phyloP scores from a whole-genome alignment of 1,284 basidiomycete genomes.

The Ustilago curta region DNA sequence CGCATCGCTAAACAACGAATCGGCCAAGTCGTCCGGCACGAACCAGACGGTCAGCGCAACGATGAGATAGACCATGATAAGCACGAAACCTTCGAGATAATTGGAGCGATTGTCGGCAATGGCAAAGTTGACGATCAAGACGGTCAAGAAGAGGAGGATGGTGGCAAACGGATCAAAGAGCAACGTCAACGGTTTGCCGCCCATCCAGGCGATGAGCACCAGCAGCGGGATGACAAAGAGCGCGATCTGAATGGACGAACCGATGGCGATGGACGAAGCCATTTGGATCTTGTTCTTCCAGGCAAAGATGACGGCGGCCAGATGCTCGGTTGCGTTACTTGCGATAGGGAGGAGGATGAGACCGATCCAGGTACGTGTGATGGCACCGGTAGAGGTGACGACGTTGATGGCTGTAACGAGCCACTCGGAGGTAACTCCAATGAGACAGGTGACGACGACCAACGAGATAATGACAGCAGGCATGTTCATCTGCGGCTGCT shows the following conservation, averaged over 20 bases:
- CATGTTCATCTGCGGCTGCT: slow-evolving; percentile 59
- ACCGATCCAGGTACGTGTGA: slow-evolving; percentile 59
- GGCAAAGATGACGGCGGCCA: slow-evolving; percentile 58
- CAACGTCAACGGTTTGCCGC: slow-evolving; percentile 54
- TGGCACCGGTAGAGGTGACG: slow-evolving; percentile 41
- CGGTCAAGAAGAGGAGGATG: slow-evolving; percentile 58
- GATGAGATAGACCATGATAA: slow-evolving; percentile 60
- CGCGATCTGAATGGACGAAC: slow-evolving; percentile 62
- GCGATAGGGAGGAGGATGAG: slow-evolving; percentile 60
- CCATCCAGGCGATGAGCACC: slow-evolving; percentile 63
- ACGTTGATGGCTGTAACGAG: slow-evolving; percentile 58
- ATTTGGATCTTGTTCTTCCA: slow-evolving; percentile 65
- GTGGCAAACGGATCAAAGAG: slow-evolving; percentile 63
- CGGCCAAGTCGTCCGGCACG: slow-evolving; percentile 46
- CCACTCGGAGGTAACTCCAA: slow-evolving; percentile 65
- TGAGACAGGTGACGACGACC: slow-evolving; percentile 51
- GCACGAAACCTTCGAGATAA: slow-evolving; percentile 58
- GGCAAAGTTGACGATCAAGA: slow-evolving; percentile 59
- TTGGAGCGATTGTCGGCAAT: slow-evolving; percentile 60
- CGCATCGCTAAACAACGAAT: slow-evolving; percentile 37
- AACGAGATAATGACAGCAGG: slow-evolving; percentile 44
- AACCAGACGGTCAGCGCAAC: slow-evolving; percentile 57
- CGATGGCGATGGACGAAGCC: slow-evolving; percentile 58
- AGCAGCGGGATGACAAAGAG: slow-evolving; percentile 63
- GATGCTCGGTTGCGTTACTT: slow-evolving; percentile 59